These are phyloP conservation scores for thale cress (Arabidopsis thaliana) DNA, from an alignment of 345 rosid genomes.

Conservation along the genomic window TAIR10.1 NC_003075.7:13792501-13793000, in stretches of 20 bases:
- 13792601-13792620: slow-evolving; percentile 3
- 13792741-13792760: slow-evolving; percentile 1
- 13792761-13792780: slow-evolving; percentile 1
- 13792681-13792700: neutral
- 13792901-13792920: slow-evolving; percentile 29
- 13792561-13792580: neutral
- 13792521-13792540: neutral
- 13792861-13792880: slow-evolving; percentile 87
- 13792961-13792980: neutral
- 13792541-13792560: neutral
- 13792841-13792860: slow-evolving; percentile 92
- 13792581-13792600: neutral
- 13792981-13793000: neutral
- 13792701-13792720: neutral
- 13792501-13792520: neutral
- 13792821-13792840: slow-evolving; percentile 93
- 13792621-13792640: neutral
- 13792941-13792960: neutral
- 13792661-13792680: neutral
- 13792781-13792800: neutral
- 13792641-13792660: neutral
- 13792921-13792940: neutral
- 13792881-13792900: slow-evolving; percentile 81
- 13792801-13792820: slow-evolving; percentile 67
- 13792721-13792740: neutral